phyloP scores from a whole-genome alignment of 176 grass and related monocot genomes.

The Metroxylon sagu region DNA sequence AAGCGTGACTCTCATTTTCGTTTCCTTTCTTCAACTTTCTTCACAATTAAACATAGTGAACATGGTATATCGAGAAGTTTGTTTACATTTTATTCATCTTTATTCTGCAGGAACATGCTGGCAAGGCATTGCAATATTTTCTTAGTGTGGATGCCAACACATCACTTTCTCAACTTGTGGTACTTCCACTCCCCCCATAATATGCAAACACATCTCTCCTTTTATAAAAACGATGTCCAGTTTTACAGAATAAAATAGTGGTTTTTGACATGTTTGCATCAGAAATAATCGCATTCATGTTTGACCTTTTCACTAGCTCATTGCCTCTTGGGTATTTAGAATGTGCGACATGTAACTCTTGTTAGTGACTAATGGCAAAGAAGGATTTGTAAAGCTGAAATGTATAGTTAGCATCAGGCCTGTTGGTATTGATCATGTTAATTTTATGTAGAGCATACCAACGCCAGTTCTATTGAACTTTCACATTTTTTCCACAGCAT shows the following conservation, averaged over 20 bases:
- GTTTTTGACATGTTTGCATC: not conserved
- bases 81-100: conserved; percentile 14
- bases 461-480: conserved; percentile 18
- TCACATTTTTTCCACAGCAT: conserved; percentile 34
- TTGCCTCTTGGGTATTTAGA: too few species aligned
- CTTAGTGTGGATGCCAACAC: conserved; percentile 52
- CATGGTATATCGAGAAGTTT: not conserved
- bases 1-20: not conserved
- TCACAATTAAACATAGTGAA: not conserved
- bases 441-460: too few species aligned
- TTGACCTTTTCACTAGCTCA: too few species aligned
- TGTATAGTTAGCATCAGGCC: too few species aligned
- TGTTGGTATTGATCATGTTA: too few species aligned
- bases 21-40: not conserved
- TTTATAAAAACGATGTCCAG: too few species aligned
- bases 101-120: conserved; percentile 79
- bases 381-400: too few species aligned
- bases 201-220: too few species aligned
- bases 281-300: not conserved
- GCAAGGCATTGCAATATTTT: conserved; percentile 83
- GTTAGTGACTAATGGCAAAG: too few species aligned
- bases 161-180: conserved; percentile 70
- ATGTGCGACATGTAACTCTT: too few species aligned
- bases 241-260: not conserved
- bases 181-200: conserved; percentile 10